Conservation (phyloP, 345 rosid species). For the Dovyalis caffra region DNA sequence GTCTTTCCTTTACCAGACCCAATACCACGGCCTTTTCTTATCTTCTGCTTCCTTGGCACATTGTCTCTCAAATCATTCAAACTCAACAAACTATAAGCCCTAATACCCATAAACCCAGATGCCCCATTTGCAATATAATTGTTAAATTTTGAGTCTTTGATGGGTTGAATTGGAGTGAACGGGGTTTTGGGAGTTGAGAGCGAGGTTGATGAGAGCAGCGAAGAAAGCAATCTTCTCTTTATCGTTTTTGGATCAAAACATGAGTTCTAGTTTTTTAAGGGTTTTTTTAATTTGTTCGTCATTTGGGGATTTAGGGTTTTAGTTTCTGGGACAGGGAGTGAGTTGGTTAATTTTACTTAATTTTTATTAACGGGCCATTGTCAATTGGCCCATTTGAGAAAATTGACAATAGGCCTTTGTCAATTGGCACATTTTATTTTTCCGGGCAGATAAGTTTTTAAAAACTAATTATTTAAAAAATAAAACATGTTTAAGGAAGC, state of each 20-base stretch:
- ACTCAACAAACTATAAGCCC: constrained; percentile 68
- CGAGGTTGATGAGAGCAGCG: constrained; percentile 9
- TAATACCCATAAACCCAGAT: constrained; percentile 34
- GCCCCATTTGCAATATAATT: background rate
- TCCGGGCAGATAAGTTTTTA: too few species aligned
- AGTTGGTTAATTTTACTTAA: too few species aligned
- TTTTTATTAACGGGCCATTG: too few species aligned
- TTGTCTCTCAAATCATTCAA: constrained; percentile 85
- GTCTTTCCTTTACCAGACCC: constrained; percentile 98
- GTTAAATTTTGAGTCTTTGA: background rate
- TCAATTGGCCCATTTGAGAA: too few species aligned
- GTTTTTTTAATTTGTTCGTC: background rate
- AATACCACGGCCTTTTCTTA: constrained; percentile 95
- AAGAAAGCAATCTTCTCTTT: constrained; percentile 8
- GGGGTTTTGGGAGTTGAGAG: background rate
- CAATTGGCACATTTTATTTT: too few species aligned
- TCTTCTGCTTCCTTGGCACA: constrained; percentile 87
- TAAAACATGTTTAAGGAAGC: too few species aligned
- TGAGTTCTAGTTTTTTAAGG: background rate
- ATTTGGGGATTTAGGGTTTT: background rate
- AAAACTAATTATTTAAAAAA: too few species aligned
- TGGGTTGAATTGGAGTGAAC: background rate
- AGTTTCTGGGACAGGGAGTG: background rate
- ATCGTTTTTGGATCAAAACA: background rate
- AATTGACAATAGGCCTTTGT: too few species aligned